A percentile compares a stretch with the other conserved stretches of the same genome.
These are phyloP conservation scores for Bonia amplexicaulis DNA, from an alignment of 176 grass and related monocot genomes.

Conservation along the genomic window DNA sequence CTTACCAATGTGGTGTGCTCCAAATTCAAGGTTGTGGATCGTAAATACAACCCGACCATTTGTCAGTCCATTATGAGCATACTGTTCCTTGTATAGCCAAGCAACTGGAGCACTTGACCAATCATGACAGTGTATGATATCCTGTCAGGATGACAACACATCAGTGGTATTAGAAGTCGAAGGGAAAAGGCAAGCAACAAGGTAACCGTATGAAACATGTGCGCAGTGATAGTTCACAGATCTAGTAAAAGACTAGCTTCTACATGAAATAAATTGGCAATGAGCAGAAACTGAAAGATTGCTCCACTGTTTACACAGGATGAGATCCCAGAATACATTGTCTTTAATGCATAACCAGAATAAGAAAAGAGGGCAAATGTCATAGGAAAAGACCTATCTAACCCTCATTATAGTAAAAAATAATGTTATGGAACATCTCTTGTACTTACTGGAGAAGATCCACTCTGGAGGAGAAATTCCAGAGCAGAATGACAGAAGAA, in stretches of 20 bases:
- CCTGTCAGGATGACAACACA: slow-evolving; percentile 37
- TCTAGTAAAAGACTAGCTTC: not conserved
- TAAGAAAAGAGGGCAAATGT: not conserved
- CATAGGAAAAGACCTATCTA: not conserved
- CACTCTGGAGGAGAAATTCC: slow-evolving; percentile 79
- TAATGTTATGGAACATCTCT: not conserved
- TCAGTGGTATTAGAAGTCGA: not conserved
- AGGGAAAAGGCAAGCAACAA: not conserved
- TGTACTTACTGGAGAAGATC: slow-evolving; percentile 67
- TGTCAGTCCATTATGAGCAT: slow-evolving; percentile 55
- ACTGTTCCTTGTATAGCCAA: slow-evolving; percentile 91
- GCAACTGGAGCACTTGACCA: slow-evolving; percentile 95
- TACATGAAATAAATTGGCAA: not conserved
- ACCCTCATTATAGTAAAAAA: not conserved
- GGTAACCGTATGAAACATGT: not conserved
- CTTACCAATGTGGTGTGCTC: slow-evolving; percentile 73
- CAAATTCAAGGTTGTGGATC: slow-evolving; percentile 98
- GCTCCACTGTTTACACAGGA: not conserved
- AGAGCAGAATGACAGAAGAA: slow-evolving; percentile 95
- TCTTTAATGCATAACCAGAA: not conserved
- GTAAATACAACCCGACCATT: slow-evolving; percentile 86
- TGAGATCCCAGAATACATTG: not conserved
- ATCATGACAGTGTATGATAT: slow-evolving; percentile 75
- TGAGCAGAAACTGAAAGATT: not conserved
- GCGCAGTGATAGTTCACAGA: not conserved